Conservation (phyloP, 1,284 basidiomycete species). For the Xerocomus nothofagi region DNA sequence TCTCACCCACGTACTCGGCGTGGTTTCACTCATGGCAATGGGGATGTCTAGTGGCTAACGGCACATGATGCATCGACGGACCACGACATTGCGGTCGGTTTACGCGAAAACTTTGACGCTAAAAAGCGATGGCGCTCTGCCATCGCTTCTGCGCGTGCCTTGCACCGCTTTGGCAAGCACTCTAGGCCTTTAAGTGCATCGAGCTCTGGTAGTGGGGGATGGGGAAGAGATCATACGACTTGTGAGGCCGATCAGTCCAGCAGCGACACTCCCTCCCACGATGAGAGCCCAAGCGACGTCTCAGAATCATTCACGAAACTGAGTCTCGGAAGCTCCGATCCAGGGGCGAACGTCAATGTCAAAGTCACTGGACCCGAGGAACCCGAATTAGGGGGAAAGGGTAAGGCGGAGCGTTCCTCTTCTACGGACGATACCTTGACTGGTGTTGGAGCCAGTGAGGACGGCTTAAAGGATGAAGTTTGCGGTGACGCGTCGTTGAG, state of each 20-base stretch:
- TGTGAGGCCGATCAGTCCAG: constrained; percentile 15
- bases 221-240: constrained; percentile 28
- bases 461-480: constrained; percentile 13
- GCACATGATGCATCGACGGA: constrained; percentile 57
- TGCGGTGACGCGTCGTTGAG: not conserved
- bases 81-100: constrained; percentile 67
- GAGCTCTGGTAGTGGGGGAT: constrained; percentile 34
- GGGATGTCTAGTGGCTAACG: constrained; percentile 62
- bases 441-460: constrained; percentile 15
- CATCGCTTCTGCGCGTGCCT: constrained; percentile 60
- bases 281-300: constrained; percentile 24
- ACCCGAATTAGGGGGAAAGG: constrained; percentile 17
- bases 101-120: constrained; percentile 79
- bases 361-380: constrained; percentile 38
- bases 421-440: constrained; percentile 23
- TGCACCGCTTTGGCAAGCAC: constrained; percentile 51
- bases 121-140: constrained; percentile 67
- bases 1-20: not conserved
- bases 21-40: not conserved
- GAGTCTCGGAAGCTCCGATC: constrained; percentile 28
- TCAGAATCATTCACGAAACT: constrained; percentile 29
- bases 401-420: constrained; percentile 26
- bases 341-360: constrained; percentile 28
- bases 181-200: constrained; percentile 34
- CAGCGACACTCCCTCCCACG: constrained; percentile 12